Evolutionary conservation across 495 filamentous ascomycete genomes (phyloP).

Genomic region (Penicillium ochrochloron): DNA sequence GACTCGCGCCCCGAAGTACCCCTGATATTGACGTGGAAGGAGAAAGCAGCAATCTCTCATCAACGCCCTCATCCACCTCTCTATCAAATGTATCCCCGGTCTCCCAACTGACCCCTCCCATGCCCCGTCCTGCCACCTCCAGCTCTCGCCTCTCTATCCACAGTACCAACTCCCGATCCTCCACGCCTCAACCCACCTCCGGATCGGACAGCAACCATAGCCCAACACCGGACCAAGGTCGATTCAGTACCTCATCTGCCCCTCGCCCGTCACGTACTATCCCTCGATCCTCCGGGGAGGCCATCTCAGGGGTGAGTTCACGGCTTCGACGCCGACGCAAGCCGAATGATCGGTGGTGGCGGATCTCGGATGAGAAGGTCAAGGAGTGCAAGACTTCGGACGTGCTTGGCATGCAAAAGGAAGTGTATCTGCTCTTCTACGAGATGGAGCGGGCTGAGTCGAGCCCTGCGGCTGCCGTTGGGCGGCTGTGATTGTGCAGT

Average conservation of each 20-base stretch:
- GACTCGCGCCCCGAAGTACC: conserved; percentile 35
- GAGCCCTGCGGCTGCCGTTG: conserved; percentile 12
- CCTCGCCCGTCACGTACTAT: conserved; percentile 34
- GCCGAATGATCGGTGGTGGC: conserved; percentile 85
- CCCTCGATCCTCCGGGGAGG: conserved; percentile 32
- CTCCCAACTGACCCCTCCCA: conserved; percentile 34
- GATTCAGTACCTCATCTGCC: conserved; percentile 35
- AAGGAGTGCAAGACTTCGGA: conserved; percentile 92
- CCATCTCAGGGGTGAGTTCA: conserved; percentile 27
- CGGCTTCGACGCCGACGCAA: conserved; percentile 61
- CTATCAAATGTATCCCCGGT: conserved; percentile 44
- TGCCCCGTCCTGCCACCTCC: conserved; percentile 44
- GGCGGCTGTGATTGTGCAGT: conserved; percentile 5
- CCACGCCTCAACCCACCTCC: conserved; percentile 32
- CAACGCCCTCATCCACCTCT: conserved; percentile 45
- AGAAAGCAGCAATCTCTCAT: conserved; percentile 37
- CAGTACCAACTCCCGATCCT: conserved; percentile 40
- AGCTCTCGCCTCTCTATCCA: conserved; percentile 45
- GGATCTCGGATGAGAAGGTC: conserved; percentile 96
- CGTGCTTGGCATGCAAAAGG: conserved; percentile 89
- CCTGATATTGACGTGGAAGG: conserved; percentile 34
- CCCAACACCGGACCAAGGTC: conserved; percentile 33
- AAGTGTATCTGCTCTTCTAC: conserved; percentile 97
- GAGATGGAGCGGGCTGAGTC: conserved; percentile 66
- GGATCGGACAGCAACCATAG: conserved; percentile 37